A percentile compares a stretch with the other conserved stretches of the same genome.
Conservation (phyloP, 768 basidiomycete species). For the Tulasnella sp. region DNA sequence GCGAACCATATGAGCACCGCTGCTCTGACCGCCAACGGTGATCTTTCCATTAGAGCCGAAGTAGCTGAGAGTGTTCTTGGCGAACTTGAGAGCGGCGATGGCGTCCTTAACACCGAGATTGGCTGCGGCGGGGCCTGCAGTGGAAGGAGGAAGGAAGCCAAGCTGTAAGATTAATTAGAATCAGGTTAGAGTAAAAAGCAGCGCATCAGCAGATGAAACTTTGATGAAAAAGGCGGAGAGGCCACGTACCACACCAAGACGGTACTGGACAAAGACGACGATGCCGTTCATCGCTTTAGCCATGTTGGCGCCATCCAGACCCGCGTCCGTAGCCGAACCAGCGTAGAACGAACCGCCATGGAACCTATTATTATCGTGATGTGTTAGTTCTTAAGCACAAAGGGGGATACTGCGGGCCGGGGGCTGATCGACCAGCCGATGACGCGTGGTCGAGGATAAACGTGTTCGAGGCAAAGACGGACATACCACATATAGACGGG, state of each 20-base stretch:
- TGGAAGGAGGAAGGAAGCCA: constrained; percentile 67
- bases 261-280: constrained; percentile 81
- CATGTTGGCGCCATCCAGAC: constrained; percentile 76
- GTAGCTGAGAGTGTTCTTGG: constrained; percentile 57
- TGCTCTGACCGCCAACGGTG: constrained; percentile 81
- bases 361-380: constrained; percentile 54
- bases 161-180: constrained; percentile 50
- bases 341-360: constrained; percentile 82
- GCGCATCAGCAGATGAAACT: too few species aligned
- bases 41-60: constrained; percentile 75
- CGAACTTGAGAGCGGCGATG: constrained; percentile 65
- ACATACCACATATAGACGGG: constrained; percentile 67
- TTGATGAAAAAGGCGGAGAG: background rate
- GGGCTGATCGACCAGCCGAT: background rate
- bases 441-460: constrained; percentile 11
- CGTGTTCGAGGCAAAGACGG: background rate
- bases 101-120: constrained; percentile 75
- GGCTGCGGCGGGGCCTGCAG: constrained; percentile 53
- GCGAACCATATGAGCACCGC: constrained; percentile 76
- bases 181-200: background rate
- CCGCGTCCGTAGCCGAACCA: constrained; percentile 72
- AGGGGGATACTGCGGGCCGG: constrained; percentile 14
- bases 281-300: constrained; percentile 72
- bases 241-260: constrained; percentile 69
- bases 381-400: background rate